Evolutionary conservation across 164 flowering plant genomes (phyloP).

Genomic region (Kingdonia uniflora): DNA sequence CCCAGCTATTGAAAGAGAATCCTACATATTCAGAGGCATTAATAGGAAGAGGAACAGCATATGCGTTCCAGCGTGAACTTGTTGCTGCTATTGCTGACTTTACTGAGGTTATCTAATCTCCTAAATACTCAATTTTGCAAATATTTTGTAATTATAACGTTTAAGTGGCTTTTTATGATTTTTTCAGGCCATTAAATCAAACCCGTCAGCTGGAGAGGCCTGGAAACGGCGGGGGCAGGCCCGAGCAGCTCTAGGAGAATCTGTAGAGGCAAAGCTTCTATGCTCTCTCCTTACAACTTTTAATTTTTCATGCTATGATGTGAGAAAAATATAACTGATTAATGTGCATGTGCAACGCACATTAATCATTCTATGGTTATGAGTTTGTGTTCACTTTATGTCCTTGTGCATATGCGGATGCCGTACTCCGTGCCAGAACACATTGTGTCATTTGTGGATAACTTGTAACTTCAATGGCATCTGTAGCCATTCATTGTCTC

Average conservation of each 20-base stretch:
- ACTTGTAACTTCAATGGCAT: neutral
- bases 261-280: conserved; percentile 44
- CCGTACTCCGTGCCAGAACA: too few species aligned
- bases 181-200: conserved; percentile 64
- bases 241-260: conserved; percentile 89
- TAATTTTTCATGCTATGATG: neutral
- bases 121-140: neutral
- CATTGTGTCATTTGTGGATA: too few species aligned
- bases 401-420: too few species aligned
- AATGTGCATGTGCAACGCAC: too few species aligned
- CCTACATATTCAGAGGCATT: conserved; percentile 88
- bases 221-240: conserved; percentile 99
- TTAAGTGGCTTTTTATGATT: too few species aligned
- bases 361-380: too few species aligned
- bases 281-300: neutral
- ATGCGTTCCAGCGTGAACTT: conserved; percentile 87
- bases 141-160: neutral
- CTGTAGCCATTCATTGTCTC: neutral
- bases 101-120: conserved; percentile 45
- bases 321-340: too few species aligned
- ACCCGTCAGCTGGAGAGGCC: conserved; percentile 91
- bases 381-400: too few species aligned
- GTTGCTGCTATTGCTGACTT: conserved; percentile 83
- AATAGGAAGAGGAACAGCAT: conserved; percentile 95
- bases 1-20: conserved; percentile 73